Conservation (phyloP, 495 filamentous ascomycete species). For the Tetracladium marchalianum region DNA sequence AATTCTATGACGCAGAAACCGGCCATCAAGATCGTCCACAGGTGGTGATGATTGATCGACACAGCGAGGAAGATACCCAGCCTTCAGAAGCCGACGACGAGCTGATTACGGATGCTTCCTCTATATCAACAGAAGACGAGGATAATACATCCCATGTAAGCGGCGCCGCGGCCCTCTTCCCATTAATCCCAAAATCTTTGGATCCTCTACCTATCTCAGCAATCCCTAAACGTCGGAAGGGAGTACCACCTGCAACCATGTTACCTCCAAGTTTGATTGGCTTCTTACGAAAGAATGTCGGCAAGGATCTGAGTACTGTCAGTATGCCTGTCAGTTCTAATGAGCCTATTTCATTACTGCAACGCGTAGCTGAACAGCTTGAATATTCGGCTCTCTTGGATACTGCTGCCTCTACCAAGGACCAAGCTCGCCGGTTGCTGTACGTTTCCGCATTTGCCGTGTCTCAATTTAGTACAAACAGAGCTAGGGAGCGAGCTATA, state of each 20-base stretch:
- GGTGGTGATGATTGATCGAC: conserved; percentile 62
- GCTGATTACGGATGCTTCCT: conserved; percentile 47
- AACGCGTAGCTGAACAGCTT: conserved; percentile 77
- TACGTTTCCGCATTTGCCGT: conserved; percentile 87
- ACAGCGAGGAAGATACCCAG: conserved; percentile 48
- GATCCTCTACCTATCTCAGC: conserved; percentile 64
- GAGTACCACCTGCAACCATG: conserved; percentile 61
- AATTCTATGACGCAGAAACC: conserved; percentile 89
- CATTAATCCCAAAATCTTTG: conserved; percentile 61
- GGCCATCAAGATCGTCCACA: conserved; percentile 52
- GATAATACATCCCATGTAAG: conserved; percentile 29
- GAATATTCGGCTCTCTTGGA: conserved; percentile 86
- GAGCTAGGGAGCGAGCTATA: conserved; percentile 82
- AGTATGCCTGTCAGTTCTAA: conserved; percentile 96
- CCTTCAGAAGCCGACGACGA: conserved; percentile 46
- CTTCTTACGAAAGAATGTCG: conserved; percentile 94
- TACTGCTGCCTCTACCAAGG: conserved; percentile 48
- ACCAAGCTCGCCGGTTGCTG: conserved; percentile 60
- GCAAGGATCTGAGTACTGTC: conserved; percentile 91
- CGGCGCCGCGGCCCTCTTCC: conserved; percentile 50
- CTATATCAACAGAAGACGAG: conserved; percentile 49
- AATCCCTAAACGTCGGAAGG: conserved; percentile 53
- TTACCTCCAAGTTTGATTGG: conserved; percentile 82
- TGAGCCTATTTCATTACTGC: conserved; percentile 80
- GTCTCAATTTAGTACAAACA: conserved; percentile 65